Conservation (phyloP, 805 yeast species). For the Metschnikowia continentalis region DNA sequence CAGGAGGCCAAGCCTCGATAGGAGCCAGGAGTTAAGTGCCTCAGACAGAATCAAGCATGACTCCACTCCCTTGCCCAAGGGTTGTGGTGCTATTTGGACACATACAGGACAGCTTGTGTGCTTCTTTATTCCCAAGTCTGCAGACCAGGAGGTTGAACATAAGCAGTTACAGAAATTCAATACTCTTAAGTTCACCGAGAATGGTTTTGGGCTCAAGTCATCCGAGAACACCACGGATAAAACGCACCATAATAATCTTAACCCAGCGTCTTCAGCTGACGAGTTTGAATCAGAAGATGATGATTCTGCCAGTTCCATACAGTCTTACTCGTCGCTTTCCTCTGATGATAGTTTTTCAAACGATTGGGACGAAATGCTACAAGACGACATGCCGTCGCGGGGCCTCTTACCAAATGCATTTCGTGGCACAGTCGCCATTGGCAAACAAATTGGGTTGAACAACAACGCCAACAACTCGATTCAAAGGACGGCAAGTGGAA, state of each 20-base stretch:
- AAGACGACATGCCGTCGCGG: conserved; percentile 50
- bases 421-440: conserved; percentile 38
- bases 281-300: conserved; percentile 9
- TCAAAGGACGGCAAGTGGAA: conserved; percentile 38
- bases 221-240: neutral
- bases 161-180: conserved; percentile 47
- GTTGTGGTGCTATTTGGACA: conserved; percentile 91
- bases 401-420: conserved; percentile 51
- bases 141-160: conserved; percentile 28
- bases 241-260: conserved; percentile 7
- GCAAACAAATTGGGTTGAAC: conserved; percentile 25
- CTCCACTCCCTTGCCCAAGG: conserved; percentile 87
- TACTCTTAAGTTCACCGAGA: conserved; percentile 40
- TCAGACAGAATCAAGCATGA: conserved; percentile 33
- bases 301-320: conserved; percentile 12
- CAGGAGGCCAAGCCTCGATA: neutral
- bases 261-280: neutral
- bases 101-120: conserved; percentile 74
- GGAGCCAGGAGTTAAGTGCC: neutral
- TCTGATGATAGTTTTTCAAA: conserved; percentile 61
- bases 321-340: conserved; percentile 17
- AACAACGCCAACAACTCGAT: conserved; percentile 25
- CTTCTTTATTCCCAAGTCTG: conserved; percentile 62
- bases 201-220: conserved; percentile 42
- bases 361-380: conserved; percentile 64